phyloP scores from a whole-genome alignment of 1,139 yeast genomes.

The Taphrina populina region DNA sequence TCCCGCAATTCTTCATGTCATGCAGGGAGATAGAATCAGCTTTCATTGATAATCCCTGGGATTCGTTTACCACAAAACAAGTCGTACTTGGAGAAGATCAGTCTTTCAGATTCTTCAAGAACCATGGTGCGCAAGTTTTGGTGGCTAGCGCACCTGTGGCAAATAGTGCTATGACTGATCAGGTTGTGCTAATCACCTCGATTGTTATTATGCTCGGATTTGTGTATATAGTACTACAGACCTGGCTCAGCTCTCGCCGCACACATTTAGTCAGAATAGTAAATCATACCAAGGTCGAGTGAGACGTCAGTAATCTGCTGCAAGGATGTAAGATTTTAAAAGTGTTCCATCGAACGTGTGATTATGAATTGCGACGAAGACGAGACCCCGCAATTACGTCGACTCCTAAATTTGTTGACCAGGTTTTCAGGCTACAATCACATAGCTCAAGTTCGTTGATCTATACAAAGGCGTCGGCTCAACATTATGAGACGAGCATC shows the following conservation, averaged over 20 bases:
- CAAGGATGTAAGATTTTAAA: no score
- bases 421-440: no score
- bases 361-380: no score
- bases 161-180: background rate
- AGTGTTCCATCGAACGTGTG: no score
- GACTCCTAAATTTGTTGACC: no score
- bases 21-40: slow-evolving; percentile 18
- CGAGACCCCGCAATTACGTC: no score
- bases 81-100: slow-evolving; percentile 5
- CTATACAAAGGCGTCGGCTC: no score
- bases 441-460: no score
- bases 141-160: background rate
- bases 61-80: slow-evolving; percentile 6
- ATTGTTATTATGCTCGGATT: slow-evolving; percentile 4
- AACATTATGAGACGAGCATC: slow-evolving; percentile 4
- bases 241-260: no score
- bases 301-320: no score
- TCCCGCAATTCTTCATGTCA: slow-evolving; percentile 7
- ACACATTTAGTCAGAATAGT: no score
- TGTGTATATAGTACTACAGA: slow-evolving; percentile 4
- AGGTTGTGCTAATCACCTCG: background rate
- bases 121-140: background rate
- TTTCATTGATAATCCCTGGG: slow-evolving; percentile 27
- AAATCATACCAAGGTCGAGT: no score
- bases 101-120: slow-evolving; percentile 1